Evolutionary conservation across 225 moss, liverwort and hornwort genomes (phyloP), one percentile per base, ranked within the genome.

Genomic region (Bryoerythrophyllum caledonicum): DNA sequence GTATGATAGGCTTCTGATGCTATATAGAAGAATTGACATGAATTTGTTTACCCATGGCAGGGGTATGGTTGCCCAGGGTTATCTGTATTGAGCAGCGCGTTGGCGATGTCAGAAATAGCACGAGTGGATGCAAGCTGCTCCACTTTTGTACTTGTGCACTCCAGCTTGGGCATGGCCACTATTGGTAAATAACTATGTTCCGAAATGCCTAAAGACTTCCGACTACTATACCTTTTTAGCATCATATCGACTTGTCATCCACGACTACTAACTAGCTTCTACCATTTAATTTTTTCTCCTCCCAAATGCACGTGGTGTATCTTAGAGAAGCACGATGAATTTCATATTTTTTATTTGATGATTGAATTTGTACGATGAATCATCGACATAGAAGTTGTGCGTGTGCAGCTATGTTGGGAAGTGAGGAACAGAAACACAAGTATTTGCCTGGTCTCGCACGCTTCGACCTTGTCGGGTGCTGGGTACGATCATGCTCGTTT

Each of bases 121-220:
- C 91, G 99, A 30, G 95, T 99, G 54, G 95, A 99, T 86, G 93
- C 95, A 32, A 99, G 99, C 81, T 91, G 91, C 91, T 91, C 99
- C 69, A 92, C 95, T n/a, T 99, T 99, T 69, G 53, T 92, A 55
- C 82, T 99, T 79, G 99, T 99, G 54, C 99, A 99, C 83, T 90
- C 99, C 49, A 90, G 90, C 88, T 89, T 99, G 82, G 85, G 86
- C 84, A 99, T 99, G 99, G 64, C 90, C 49, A 99, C 95, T 34
- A 87, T 99, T 56, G 95, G 95, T 95, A 84, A 48, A 57, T 13
- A 68, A 56, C 51, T 61, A 38, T 44, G 43, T 56, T 65, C 5
- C 53, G 21, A 65, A 35, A 65, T 52, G 3, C 37, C 43, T 74
- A 56, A 26, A 60, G 11, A 24, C 63, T 49, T 37, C 51, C 62